These are phyloP conservation scores for Scopulariopsis brevicaulis DNA, from an alignment of 2,329 filamentous ascomycete genomes.

Conservation along the genomic window DNA sequence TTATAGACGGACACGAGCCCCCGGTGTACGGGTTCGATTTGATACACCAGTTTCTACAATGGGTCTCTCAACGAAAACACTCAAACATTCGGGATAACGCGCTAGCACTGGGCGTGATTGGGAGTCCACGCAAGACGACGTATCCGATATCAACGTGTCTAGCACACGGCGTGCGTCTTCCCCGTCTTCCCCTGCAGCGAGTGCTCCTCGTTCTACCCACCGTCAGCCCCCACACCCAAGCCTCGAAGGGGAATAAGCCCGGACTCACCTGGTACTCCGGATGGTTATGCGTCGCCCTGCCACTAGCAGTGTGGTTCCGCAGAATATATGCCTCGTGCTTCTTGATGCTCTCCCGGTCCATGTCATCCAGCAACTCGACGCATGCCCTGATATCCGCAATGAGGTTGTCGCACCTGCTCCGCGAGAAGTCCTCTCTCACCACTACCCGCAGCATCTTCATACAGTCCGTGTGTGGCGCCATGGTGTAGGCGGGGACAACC, in stretches of 20 bases:
- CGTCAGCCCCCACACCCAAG: background rate
- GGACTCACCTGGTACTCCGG: slow-evolving; percentile 35
- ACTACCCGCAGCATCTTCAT: slow-evolving; percentile 91
- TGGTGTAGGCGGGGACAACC: slow-evolving; percentile 94
- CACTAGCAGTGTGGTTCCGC: slow-evolving; percentile 39
- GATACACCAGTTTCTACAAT: background rate
- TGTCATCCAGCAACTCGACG: slow-evolving; percentile 55
- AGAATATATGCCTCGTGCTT: slow-evolving; percentile 56
- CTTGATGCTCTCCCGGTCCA: slow-evolving; percentile 62
- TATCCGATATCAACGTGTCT: background rate
- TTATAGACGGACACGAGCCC: background rate
- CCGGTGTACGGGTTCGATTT: background rate
- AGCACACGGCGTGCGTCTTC: slow-evolving; percentile 85
- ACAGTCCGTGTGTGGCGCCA: slow-evolving; percentile 76
- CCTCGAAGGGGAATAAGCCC: background rate
- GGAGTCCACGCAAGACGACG: background rate
- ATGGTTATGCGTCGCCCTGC: slow-evolving; percentile 40
- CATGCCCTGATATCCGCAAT: slow-evolving; percentile 71
- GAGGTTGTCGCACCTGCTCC: slow-evolving; percentile 68
- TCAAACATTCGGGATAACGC: background rate
- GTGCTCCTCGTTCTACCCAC: slow-evolving; percentile 61
- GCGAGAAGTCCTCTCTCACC: slow-evolving; percentile 83
- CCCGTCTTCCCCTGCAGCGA: slow-evolving; percentile 81
- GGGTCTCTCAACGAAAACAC: background rate
- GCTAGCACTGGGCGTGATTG: background rate